Base-by-base conservation (phyloP, 2,329 filamentous ascomycete genomes). In the Hypoxylon rubiginosum region DNA sequence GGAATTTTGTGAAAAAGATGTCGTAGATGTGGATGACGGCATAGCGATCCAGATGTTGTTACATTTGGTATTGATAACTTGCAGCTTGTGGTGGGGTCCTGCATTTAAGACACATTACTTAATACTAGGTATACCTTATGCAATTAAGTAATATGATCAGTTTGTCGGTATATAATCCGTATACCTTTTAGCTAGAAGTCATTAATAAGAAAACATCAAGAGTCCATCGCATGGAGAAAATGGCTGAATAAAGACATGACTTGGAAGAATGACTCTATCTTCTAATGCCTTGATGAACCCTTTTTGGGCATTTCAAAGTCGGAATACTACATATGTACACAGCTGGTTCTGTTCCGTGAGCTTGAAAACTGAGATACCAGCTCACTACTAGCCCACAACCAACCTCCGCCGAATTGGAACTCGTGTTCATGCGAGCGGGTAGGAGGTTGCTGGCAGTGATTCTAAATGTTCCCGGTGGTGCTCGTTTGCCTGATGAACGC, bases 391-490 rank as follows among this genome's bases (percentile, higher is more conserved):
- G 50, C 36, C 30, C 61, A 52, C 43, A n/a, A 57, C 26, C 58
- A 9, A 26, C 17, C 21, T 56, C 34, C 15, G 15, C 28, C 7
- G 51, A 28, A 21, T 50, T 34, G 17, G 15, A 28, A 10, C n/a
- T 53, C 34, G 36, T 13, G 49, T 64, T 81, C 77, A 85, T 78
- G 82, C 86, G 62, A 98, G 86, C 41, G 95, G 95, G 80, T 96
- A 97, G 68, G 92, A 90, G 17, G 92, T 94, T 71, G 88, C 83
- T 30, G 93, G 91, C 15, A 95, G 86, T 61, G 94, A 90, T 82
- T 97, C 88, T 72, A 98, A 89, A 79, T 94, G 88, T 79, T 91
- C 86, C 78, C 93, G 88, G 85, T 97, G 89, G 77, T 97, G 91
- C 80, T 97, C 93, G 78, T 97, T 89, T 68, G 95, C 95, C 95